Percentiles rank a stretch among this genome's conserved stretches.
Conservation (phyloP, 1,284 basidiomycete genomes). For the Pholiota adiposa region DNA sequence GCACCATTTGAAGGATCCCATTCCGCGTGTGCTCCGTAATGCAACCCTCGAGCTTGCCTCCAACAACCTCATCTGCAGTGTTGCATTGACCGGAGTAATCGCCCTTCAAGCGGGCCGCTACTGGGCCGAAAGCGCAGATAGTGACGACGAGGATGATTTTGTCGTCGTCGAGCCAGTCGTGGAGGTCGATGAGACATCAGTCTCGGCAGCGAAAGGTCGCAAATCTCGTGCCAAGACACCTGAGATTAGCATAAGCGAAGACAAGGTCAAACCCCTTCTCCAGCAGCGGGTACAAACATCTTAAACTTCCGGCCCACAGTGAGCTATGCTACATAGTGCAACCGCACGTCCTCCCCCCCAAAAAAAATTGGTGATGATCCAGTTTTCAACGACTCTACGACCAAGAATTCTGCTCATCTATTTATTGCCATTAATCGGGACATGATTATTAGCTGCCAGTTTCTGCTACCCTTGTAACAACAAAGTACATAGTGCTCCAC, state of each 20-base stretch:
- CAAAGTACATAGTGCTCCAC: conserved; percentile 4
- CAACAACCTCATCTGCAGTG: conserved; percentile 79
- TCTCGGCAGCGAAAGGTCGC: conserved; percentile 22
- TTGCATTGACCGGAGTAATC: conserved; percentile 79
- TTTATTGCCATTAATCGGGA: background rate
- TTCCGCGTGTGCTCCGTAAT: conserved; percentile 59
- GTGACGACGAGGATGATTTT: conserved; percentile 48
- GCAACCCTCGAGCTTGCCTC: conserved; percentile 78
- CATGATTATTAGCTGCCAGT: background rate
- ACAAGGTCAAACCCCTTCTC: conserved; percentile 31
- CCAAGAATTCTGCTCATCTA: background rate
- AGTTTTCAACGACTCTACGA: conserved; percentile 1
- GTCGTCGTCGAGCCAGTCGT: conserved; percentile 39
- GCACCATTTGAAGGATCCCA: conserved; percentile 48
- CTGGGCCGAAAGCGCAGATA: conserved; percentile 74
- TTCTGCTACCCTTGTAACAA: background rate
- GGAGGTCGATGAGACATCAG: conserved; percentile 1
- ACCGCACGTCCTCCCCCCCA: background rate
- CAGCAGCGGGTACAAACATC: conserved; percentile 30
- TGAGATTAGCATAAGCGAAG: conserved; percentile 31
- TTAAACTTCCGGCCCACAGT: conserved; percentile 8
- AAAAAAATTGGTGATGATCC: conserved; percentile 7
- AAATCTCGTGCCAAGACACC: conserved; percentile 41
- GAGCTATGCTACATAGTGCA: background rate
- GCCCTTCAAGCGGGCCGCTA: conserved; percentile 78